phyloP scores from a whole-genome alignment of 208 protist genomes.

The Leishmania mexicana region DNA sequence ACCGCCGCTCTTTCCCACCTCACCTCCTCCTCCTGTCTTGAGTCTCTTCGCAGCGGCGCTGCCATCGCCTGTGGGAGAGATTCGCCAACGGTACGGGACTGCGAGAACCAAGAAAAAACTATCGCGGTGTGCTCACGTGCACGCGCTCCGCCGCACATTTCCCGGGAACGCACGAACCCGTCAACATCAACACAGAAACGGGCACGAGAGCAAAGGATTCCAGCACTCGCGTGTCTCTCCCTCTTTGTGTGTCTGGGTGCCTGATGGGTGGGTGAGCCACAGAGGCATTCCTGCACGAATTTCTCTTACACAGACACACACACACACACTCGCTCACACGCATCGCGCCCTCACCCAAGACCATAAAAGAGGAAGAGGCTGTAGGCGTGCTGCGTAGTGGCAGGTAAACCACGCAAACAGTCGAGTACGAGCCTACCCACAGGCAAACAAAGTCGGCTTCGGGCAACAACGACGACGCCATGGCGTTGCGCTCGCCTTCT shows the following conservation, averaged over 20 bases:
- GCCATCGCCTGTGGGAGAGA: not conserved
- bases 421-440: not conserved
- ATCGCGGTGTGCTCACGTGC: not conserved
- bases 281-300: not conserved
- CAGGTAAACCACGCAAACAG: not conserved
- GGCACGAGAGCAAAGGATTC: not conserved
- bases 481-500: constrained; percentile 5
- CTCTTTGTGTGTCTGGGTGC: not conserved
- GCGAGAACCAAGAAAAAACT: not conserved
- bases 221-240: not conserved
- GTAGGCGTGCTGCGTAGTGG: not conserved
- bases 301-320: not conserved
- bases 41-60: not conserved
- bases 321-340: not conserved
- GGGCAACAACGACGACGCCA: not conserved
- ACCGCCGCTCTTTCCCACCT: not conserved
- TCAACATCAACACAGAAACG: not conserved
- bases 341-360: not conserved
- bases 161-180: not conserved
- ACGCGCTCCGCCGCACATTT: not conserved
- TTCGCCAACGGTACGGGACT: not conserved
- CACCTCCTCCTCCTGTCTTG: not conserved
- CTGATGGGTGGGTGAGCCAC: not conserved
- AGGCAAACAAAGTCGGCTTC: not conserved
- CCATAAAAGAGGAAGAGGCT: not conserved